Evolutionary conservation across 2,329 filamentous ascomycete genomes (phyloP).

Genomic region (Apiospora kogelbergensis): DNA sequence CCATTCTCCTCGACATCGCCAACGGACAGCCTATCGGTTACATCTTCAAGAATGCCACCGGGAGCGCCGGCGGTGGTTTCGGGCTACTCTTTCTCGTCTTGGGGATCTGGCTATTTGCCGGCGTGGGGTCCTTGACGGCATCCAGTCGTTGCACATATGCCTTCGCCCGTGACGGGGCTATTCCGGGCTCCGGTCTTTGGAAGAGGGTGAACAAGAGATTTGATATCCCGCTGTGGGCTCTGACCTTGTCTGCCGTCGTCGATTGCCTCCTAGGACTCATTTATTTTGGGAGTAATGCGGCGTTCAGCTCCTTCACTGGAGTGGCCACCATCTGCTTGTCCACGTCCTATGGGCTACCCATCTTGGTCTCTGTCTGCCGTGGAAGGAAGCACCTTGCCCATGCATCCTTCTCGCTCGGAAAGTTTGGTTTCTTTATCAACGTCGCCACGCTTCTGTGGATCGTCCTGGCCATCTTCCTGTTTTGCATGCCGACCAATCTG

Average conservation of each 20-base stretch:
- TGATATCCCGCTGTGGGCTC: constrained; percentile 69
- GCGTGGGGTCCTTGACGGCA: constrained; percentile 72
- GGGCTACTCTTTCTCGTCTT: constrained; percentile 74
- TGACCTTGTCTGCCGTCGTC: constrained; percentile 66
- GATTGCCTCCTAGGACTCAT: constrained; percentile 74
- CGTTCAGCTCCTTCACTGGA: constrained; percentile 78
- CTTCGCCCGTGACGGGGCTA: constrained; percentile 73
- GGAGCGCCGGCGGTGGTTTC: constrained; percentile 71
- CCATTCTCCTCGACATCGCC: constrained; percentile 61
- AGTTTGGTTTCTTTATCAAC: constrained; percentile 69
- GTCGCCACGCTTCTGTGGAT: constrained; percentile 70
- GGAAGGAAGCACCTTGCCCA: constrained; percentile 64
- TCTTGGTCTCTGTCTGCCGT: constrained; percentile 68
- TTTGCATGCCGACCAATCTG: constrained; percentile 71
- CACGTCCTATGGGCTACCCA: constrained; percentile 73
- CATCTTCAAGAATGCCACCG: constrained; percentile 74
- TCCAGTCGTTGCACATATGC: constrained; percentile 74
- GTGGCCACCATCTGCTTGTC: constrained; percentile 78
- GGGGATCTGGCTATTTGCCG: constrained; percentile 75
- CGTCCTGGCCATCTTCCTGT: constrained; percentile 65
- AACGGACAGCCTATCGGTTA: constrained; percentile 75
- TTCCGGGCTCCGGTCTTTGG: constrained; percentile 69
- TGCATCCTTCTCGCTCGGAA: constrained; percentile 68
- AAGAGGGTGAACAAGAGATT: constrained; percentile 62
- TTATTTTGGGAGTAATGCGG: constrained; percentile 75